These are phyloP conservation scores for Inonotus hispidus DNA, from an alignment of 1,284 basidiomycete genomes.

Conservation along the genomic window DNA sequence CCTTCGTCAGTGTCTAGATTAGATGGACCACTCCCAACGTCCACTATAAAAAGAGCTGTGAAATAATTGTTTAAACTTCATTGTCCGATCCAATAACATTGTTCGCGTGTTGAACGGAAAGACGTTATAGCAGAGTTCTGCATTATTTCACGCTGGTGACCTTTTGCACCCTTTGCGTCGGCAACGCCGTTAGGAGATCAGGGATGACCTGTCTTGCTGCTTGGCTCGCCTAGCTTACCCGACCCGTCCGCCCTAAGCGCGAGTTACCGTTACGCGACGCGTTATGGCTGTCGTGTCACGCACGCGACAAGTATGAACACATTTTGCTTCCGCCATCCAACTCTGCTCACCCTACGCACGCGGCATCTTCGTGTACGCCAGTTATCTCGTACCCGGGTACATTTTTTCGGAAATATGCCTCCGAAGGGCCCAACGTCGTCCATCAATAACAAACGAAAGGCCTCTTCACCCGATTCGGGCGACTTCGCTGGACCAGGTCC, in stretches of 20 bases:
- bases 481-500: not conserved
- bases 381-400: not conserved
- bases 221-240: too few species aligned
- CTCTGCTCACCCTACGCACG: not conserved
- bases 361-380: not conserved
- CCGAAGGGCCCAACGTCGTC: constrained; percentile 4
- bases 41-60: too few species aligned
- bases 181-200: too few species aligned
- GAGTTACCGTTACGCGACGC: constrained; percentile 3
- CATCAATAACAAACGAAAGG: constrained; percentile 15
- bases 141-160: too few species aligned
- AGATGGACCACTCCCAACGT: too few species aligned
- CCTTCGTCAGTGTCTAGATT: not conserved
- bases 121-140: too few species aligned
- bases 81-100: too few species aligned
- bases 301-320: not conserved
- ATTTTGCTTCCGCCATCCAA: not conserved
- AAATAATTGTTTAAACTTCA: too few species aligned
- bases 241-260: not conserved
- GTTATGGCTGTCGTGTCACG: not conserved
- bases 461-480: constrained; percentile 1
- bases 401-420: not conserved
- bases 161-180: too few species aligned
- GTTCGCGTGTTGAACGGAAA: too few species aligned
- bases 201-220: too few species aligned